These are phyloP conservation scores for Leucosporidium scottii DNA, from an alignment of 768 basidiomycete species.

Conservation along the genomic window DNA sequence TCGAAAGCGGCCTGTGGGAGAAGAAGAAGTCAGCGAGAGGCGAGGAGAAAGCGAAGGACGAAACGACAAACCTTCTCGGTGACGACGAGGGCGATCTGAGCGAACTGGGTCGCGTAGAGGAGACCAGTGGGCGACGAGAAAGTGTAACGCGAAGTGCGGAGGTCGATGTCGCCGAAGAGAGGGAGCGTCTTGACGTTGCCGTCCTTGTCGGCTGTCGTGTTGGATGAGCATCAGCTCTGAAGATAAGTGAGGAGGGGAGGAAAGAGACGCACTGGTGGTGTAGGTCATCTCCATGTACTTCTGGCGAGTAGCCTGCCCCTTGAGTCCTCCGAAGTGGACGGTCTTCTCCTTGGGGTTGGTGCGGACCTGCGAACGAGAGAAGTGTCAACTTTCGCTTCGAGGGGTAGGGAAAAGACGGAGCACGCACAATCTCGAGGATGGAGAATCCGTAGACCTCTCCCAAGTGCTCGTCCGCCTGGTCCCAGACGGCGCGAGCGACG, in stretches of 20 bases:
- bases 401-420: no score
- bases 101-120: slow-evolving; percentile 95
- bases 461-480: slow-evolving; percentile 86
- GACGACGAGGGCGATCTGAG: slow-evolving; percentile 95
- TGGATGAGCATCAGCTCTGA: background rate
- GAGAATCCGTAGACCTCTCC: slow-evolving; percentile 96
- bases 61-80: slow-evolving; percentile 61
- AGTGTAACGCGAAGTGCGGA: slow-evolving; percentile 92
- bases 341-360: slow-evolving; percentile 92
- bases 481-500: slow-evolving; percentile 95
- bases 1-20: slow-evolving; percentile 69
- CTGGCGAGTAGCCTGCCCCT: slow-evolving; percentile 94
- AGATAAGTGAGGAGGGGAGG: background rate
- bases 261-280: slow-evolving; percentile 57
- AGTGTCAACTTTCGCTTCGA: background rate
- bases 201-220: slow-evolving; percentile 61
- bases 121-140: slow-evolving; percentile 94
- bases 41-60: background rate
- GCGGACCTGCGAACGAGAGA: slow-evolving; percentile 3
- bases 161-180: slow-evolving; percentile 89
- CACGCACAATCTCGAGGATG: slow-evolving; percentile 90
- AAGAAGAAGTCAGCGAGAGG: background rate
- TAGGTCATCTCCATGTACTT: slow-evolving; percentile 99
- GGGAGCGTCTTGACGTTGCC: slow-evolving; percentile 93
- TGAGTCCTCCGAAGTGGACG: slow-evolving; percentile 97